Percentiles rank a stretch among this genome's conserved stretches.
These are phyloP conservation scores for Pseudonitzschia pungens DNA, from an alignment of 108 stramenopile species.

Conservation along the genomic window DNA sequence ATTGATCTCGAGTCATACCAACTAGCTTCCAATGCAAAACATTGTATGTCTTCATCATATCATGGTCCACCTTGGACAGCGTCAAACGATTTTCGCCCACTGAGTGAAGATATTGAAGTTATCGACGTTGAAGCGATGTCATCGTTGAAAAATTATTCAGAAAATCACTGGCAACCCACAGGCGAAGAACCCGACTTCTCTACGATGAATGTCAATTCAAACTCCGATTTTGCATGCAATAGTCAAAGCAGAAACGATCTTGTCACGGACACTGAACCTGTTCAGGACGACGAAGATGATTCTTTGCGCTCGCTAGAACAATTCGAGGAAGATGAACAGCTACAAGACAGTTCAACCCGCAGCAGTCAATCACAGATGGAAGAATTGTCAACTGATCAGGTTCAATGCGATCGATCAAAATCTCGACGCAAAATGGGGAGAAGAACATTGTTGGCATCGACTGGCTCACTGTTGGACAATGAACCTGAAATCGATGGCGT, in stretches of 20 bases:
- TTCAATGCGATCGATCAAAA: neutral
- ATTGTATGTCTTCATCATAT: neutral
- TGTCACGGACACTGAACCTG: neutral
- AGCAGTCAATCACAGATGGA: neutral
- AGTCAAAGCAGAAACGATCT: neutral
- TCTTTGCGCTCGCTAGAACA: neutral
- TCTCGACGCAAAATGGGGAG: neutral
- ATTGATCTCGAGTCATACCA: neutral
- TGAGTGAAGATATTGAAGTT: neutral
- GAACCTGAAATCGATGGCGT: neutral
- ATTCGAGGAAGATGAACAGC: neutral
- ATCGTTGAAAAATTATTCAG: neutral
- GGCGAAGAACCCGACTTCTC: neutral
- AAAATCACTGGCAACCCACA: neutral
- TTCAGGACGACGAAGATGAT: neutral
- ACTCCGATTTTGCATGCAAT: neutral
- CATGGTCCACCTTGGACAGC: neutral
- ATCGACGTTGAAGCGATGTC: neutral
- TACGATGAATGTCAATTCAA: neutral
- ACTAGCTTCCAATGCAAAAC: neutral
- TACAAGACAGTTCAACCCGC: neutral
- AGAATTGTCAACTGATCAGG: neutral
- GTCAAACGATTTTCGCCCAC: neutral
- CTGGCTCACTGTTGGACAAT: conserved; percentile 12
- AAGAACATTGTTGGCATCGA: neutral